Conservation (phyloP, 1,284 basidiomycete genomes). For the Naganishia liquefaciens region DNA sequence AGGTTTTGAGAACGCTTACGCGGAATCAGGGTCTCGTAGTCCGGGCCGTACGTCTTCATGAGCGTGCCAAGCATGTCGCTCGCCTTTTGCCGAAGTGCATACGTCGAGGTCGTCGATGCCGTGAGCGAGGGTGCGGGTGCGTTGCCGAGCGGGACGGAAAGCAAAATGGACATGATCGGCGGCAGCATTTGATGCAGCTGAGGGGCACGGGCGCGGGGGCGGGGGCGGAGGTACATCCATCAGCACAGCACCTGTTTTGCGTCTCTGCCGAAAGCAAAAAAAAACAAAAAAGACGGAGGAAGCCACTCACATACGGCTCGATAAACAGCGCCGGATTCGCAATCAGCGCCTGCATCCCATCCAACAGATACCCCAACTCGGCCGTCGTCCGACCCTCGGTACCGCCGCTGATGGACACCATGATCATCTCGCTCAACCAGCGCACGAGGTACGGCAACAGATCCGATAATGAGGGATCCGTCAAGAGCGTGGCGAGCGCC, state of each 20-base stretch:
- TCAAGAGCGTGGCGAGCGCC: constrained; percentile 81
- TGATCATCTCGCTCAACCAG: constrained; percentile 88
- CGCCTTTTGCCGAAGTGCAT: constrained; percentile 69
- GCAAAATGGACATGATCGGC: constrained; percentile 82
- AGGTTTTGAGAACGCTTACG: constrained; percentile 44
- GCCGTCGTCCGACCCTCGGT: constrained; percentile 65
- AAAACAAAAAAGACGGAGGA: too few species aligned
- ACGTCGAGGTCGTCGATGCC: constrained; percentile 19
- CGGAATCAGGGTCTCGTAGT: constrained; percentile 58
- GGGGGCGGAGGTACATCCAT: too few species aligned
- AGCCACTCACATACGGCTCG: constrained; percentile 82
- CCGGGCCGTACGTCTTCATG: constrained; percentile 53
- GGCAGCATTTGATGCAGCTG: constrained; percentile 95
- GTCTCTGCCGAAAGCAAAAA: too few species aligned
- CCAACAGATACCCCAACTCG: constrained; percentile 73
- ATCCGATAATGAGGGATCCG: constrained; percentile 88
- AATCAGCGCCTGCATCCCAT: constrained; percentile 76
- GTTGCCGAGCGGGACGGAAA: constrained; percentile 72
- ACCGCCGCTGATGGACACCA: constrained; percentile 52
- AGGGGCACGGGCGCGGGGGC: not conserved
- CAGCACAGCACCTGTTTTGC: too few species aligned
- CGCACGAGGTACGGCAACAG: constrained; percentile 93
- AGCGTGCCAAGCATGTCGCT: constrained; percentile 80
- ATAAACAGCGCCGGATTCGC: constrained; percentile 87
- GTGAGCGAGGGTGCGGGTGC: constrained; percentile 34